These are phyloP conservation scores for Calonectria hongkongensis DNA, from an alignment of 2,329 filamentous ascomycete genomes.

Conservation along the genomic window DNA sequence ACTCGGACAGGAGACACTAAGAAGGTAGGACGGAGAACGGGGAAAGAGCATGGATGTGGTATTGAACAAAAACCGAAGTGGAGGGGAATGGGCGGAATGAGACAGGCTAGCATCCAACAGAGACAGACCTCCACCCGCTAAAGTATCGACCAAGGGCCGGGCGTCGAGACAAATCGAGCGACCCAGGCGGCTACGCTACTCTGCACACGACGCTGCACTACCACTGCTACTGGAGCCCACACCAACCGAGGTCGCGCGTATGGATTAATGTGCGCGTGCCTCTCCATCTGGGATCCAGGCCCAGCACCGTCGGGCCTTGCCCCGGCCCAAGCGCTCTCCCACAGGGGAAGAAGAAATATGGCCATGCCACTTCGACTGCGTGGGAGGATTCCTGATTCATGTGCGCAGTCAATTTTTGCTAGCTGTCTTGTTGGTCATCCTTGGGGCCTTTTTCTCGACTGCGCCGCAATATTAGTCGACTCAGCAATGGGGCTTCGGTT, in stretches of 20 bases:
- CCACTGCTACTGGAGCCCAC: slow-evolving; percentile 28
- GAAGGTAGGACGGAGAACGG: slow-evolving; percentile 31
- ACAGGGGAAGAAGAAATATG: not conserved
- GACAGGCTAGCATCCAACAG: slow-evolving; percentile 25
- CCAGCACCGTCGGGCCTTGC: not conserved
- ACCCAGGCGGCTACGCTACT: slow-evolving; percentile 38
- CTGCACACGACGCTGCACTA: slow-evolving; percentile 36
- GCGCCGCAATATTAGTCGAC: slow-evolving; percentile 15
- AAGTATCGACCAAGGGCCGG: slow-evolving; percentile 31
- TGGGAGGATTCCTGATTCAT: slow-evolving; percentile 15
- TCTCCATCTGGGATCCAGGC: slow-evolving; percentile 32
- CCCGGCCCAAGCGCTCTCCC: slow-evolving; percentile 23
- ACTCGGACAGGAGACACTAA: slow-evolving; percentile 19
- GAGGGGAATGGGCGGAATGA: slow-evolving; percentile 24
- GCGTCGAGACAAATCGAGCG: slow-evolving; percentile 39
- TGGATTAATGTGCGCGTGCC: slow-evolving; percentile 18
- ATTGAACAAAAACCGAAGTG: slow-evolving; percentile 28
- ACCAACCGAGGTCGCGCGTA: slow-evolving; percentile 10
- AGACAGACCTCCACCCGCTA: slow-evolving; percentile 13
- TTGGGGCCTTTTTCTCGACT: slow-evolving; percentile 9
- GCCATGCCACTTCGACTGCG: slow-evolving; percentile 10
- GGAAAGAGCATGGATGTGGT: slow-evolving; percentile 31
- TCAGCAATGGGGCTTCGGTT: slow-evolving; percentile 3
- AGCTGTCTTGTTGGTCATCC: not conserved
- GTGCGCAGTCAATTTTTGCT: not conserved